These are phyloP conservation scores for Pyricularia sp. DNA, from an alignment of 2,329 filamentous ascomycete species.

Conservation along the genomic window DNA sequence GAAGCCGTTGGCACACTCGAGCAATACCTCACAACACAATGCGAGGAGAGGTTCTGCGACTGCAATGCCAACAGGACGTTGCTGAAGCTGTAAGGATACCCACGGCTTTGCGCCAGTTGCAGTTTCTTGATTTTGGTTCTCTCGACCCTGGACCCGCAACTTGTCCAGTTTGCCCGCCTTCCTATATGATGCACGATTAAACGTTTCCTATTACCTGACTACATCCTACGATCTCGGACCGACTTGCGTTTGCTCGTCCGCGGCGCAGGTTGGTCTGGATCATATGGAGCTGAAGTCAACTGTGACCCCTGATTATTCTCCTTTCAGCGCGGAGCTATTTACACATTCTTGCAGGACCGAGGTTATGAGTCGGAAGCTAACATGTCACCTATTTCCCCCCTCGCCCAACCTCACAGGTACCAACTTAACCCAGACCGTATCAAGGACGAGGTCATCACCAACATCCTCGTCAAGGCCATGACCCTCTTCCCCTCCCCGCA, in stretches of 20 bases:
- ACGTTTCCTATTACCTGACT: constrained; percentile 99
- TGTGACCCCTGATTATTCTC: constrained; percentile 59
- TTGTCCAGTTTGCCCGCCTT: constrained; percentile 1
- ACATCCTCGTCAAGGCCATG: constrained; percentile 96
- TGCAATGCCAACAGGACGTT: constrained; percentile 94
- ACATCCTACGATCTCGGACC: not conserved
- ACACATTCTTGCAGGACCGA: not conserved
- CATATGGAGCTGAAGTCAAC: constrained; percentile 48
- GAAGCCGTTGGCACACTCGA: constrained; percentile 92
- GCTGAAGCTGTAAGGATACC: constrained; percentile 79
- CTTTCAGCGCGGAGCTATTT: constrained; percentile 7
- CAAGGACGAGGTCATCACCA: constrained; percentile 95
- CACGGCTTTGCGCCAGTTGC: constrained; percentile 4
- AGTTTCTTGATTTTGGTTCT: constrained; percentile 9
- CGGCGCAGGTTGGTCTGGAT: not conserved
- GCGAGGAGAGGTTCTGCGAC: constrained; percentile 89
- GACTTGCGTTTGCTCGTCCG: not conserved
- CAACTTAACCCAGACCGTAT: constrained; percentile 99
- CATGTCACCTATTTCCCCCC: constrained; percentile 6
- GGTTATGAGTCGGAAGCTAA: constrained; percentile 5
- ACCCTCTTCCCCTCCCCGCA: constrained; percentile 95
- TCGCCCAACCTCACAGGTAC: constrained; percentile 52
- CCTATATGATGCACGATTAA: constrained; percentile 63
- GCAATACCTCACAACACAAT: constrained; percentile 89
- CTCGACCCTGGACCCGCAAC: constrained; percentile 8